phyloP scores from a whole-genome alignment of 1,284 basidiomycete genomes.

The Ustilago trichophora region DNA sequence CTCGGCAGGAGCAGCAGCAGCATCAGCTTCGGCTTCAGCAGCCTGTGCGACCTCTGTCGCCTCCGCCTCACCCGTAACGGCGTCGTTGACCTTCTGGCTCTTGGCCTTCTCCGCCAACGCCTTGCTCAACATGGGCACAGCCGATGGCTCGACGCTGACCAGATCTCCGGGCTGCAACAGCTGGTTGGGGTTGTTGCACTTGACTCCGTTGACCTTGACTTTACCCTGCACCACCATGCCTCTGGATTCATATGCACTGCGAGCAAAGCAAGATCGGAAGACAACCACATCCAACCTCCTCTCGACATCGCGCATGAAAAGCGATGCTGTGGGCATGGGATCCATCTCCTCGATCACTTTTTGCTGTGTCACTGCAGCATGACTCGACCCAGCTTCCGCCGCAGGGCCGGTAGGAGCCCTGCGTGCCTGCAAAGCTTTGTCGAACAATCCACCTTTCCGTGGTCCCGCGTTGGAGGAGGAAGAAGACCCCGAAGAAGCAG shows the following conservation, averaged over 20 bases:
- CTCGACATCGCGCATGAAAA: slow-evolving; percentile 74
- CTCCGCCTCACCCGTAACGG: slow-evolving; percentile 46
- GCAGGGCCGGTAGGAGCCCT: slow-evolving; percentile 19
- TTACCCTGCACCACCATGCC: slow-evolving; percentile 85
- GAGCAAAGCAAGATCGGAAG: slow-evolving; percentile 89
- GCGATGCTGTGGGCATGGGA: slow-evolving; percentile 52
- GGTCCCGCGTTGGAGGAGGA: slow-evolving; percentile 34
- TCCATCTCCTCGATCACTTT: slow-evolving; percentile 43
- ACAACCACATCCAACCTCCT: slow-evolving; percentile 89
- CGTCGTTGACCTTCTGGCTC: slow-evolving; percentile 26
- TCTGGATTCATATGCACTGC: slow-evolving; percentile 88
- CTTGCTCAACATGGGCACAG: slow-evolving; percentile 75
- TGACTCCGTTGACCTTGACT: slow-evolving; percentile 83
- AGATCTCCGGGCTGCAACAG: slow-evolving; percentile 93
- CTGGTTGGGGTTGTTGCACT: slow-evolving; percentile 88
- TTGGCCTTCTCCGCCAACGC: slow-evolving; percentile 51
- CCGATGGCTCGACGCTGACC: slow-evolving; percentile 83
- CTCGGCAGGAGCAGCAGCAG: not conserved
- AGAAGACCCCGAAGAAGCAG: slow-evolving; percentile 21
- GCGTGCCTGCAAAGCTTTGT: slow-evolving; percentile 31
- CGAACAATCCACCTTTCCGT: slow-evolving; percentile 26
- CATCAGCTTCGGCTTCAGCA: slow-evolving; percentile 5
- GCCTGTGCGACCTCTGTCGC: slow-evolving; percentile 23
- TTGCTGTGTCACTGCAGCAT: slow-evolving; percentile 25
- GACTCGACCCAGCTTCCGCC: not conserved